These are phyloP conservation scores for Toxicodendron radicans DNA, from an alignment of 345 rosid species.

Conservation along the genomic window DNA sequence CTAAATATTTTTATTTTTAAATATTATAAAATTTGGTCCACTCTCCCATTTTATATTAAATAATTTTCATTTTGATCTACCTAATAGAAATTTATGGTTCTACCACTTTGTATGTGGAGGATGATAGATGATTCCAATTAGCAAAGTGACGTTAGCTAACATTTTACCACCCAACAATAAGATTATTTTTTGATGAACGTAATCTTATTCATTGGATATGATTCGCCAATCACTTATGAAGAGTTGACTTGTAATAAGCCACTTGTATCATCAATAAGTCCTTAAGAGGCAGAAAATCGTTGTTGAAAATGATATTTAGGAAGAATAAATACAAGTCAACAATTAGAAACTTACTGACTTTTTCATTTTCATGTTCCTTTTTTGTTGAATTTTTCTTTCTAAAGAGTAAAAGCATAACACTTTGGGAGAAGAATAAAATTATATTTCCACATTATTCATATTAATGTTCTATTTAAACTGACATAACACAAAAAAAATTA, in stretches of 20 bases:
- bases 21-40: too few relatives aligned
- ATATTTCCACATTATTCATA: too few relatives aligned
- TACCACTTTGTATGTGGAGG: too few relatives aligned
- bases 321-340: not conserved
- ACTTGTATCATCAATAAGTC: not conserved
- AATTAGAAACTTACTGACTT: not conserved
- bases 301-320: not conserved
- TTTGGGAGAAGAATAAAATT: not conserved
- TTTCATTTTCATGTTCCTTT: not conserved
- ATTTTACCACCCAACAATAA: too few relatives aligned
- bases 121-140: too few relatives aligned
- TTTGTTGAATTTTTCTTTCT: not conserved
- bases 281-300: not conserved
- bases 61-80: too few relatives aligned
- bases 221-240: not conserved
- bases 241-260: not conserved
- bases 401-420: not conserved
- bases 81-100: too few relatives aligned
- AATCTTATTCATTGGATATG: not conserved
- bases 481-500: too few relatives aligned
- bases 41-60: too few relatives aligned
- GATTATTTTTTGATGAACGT: not conserved
- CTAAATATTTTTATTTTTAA: too few relatives aligned
- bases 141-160: too few relatives aligned
- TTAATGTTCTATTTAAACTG: too few relatives aligned